phyloP scores from a whole-genome alignment of 768 basidiomycete genomes.

The Pholiota molesta region DNA sequence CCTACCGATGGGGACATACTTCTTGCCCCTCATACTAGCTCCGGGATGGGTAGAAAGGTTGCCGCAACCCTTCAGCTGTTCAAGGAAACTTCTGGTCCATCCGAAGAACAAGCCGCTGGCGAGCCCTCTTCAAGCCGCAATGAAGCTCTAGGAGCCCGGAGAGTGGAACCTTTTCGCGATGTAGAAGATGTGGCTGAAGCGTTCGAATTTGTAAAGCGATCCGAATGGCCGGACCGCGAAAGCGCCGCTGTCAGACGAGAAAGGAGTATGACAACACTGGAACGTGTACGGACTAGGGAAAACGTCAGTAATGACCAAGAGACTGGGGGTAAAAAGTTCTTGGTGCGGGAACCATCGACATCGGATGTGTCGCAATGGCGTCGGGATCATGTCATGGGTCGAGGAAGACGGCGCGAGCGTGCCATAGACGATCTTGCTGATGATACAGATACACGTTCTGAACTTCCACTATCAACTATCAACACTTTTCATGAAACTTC shows the following conservation, averaged over 20 bases:
- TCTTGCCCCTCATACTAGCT: slow-evolving; percentile 29
- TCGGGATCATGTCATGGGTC: slow-evolving; percentile 50
- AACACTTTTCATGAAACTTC: slow-evolving; percentile 36
- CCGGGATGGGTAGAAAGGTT: slow-evolving; percentile 78
- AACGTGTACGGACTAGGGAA: slow-evolving; percentile 58
- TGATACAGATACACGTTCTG: slow-evolving; percentile 33
- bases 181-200: slow-evolving; percentile 65
- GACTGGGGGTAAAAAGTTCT: slow-evolving; percentile 33
- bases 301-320: slow-evolving; percentile 33
- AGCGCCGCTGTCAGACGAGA: slow-evolving; percentile 69
- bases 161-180: slow-evolving; percentile 40
- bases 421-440: slow-evolving; percentile 40
- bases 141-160: slow-evolving; percentile 26
- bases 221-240: slow-evolving; percentile 86
- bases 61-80: slow-evolving; percentile 82
- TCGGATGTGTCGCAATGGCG: slow-evolving; percentile 60
- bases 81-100: slow-evolving; percentile 64
- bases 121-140: slow-evolving; percentile 36
- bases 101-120: slow-evolving; percentile 33
- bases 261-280: slow-evolving; percentile 63
- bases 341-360: slow-evolving; percentile 45
- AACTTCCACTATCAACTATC: slow-evolving; percentile 28
- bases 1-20: slow-evolving; percentile 34
- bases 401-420: slow-evolving; percentile 69
- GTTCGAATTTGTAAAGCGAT: slow-evolving; percentile 82